Evolutionary conservation across 306 rosid genomes (phyloP).

Genomic region (Acmispon strigosus): DNA sequence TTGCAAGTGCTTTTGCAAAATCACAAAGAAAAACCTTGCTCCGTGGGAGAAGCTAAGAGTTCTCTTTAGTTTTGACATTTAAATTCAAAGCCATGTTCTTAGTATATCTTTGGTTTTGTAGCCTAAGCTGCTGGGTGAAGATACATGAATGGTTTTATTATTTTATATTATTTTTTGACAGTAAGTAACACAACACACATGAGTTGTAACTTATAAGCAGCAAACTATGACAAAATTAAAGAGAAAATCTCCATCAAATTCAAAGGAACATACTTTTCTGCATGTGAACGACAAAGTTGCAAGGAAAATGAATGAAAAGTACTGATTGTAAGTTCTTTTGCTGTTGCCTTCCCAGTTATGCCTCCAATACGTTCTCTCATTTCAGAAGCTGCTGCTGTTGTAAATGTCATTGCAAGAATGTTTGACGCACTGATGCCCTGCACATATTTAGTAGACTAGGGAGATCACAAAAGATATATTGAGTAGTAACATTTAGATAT

Average conservation of each 20-base stretch:
- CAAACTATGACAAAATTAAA: neutral
- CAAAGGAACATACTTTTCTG: conserved; percentile 60
- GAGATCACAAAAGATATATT: conserved; percentile 4
- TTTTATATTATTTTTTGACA: too few relatives aligned
- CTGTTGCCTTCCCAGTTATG: conserved; percentile 70
- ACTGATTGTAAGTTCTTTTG: conserved; percentile 84
- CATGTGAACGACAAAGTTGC: conserved; percentile 91
- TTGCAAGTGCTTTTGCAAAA: too few relatives aligned
- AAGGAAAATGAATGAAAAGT: conserved; percentile 97
- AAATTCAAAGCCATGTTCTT: too few relatives aligned
- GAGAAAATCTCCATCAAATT: conserved; percentile 10
- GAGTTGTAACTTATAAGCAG: neutral
- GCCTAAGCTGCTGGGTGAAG: too few relatives aligned
- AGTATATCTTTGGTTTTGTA: too few relatives aligned
- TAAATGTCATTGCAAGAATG: conserved; percentile 94
- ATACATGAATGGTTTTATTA: too few relatives aligned
- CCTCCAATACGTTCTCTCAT: conserved; percentile 90
- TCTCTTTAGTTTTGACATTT: too few relatives aligned
- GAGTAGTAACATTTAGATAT: conserved; percentile 3
- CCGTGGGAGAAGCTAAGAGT: too few relatives aligned
- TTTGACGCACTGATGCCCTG: conserved; percentile 72
- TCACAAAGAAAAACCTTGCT: too few relatives aligned
- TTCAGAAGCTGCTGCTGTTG: conserved; percentile 92
- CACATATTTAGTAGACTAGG: conserved; percentile 10
- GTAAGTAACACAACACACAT: neutral